A percentile compares a stretch with the other conserved stretches of the same genome.
Conservation (phyloP, 768 basidiomycete genomes). For the Kwoniella pini region DNA sequence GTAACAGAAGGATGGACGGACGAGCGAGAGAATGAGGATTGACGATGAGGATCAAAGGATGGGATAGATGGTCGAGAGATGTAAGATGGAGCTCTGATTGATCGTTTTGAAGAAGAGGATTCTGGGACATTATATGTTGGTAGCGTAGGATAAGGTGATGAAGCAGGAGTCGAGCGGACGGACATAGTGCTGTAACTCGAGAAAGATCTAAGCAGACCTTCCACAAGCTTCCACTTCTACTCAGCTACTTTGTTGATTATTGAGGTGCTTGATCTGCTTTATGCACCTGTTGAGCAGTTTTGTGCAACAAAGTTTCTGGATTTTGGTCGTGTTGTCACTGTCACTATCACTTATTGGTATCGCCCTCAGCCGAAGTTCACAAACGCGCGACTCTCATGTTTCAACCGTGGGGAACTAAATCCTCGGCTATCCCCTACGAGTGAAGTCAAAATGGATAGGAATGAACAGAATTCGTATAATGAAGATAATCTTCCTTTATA, state of each 20-base stretch:
- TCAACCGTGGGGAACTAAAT: not conserved
- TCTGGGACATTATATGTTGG: constrained; percentile 10
- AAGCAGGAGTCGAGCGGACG: constrained; percentile 14
- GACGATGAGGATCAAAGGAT: not conserved
- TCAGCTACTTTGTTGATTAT: too few relatives aligned
- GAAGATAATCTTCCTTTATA: constrained; percentile 13
- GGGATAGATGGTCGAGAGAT: constrained; percentile 10
- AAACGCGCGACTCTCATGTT: not conserved
- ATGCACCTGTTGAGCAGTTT: too few relatives aligned
- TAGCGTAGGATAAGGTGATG: constrained; percentile 1
- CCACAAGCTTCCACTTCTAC: too few relatives aligned
- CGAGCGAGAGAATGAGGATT: not conserved
- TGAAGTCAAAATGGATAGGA: too few relatives aligned
- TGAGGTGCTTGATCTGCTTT: too few relatives aligned
- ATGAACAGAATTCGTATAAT: not conserved
- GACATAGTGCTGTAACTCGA: constrained; percentile 15
- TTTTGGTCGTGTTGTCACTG: too few relatives aligned
- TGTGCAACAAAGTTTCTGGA: too few relatives aligned
- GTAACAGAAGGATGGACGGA: constrained; percentile 11
- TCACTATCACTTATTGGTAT: too few relatives aligned
- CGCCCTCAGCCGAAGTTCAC: too few relatives aligned
- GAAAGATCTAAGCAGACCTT: too few relatives aligned
- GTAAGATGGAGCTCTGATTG: constrained; percentile 8
- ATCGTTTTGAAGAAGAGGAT: constrained; percentile 20
- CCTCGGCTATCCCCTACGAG: too few relatives aligned